Base-by-base conservation (phyloP, 805 yeast genomes). In the Candida piceae region DNA sequence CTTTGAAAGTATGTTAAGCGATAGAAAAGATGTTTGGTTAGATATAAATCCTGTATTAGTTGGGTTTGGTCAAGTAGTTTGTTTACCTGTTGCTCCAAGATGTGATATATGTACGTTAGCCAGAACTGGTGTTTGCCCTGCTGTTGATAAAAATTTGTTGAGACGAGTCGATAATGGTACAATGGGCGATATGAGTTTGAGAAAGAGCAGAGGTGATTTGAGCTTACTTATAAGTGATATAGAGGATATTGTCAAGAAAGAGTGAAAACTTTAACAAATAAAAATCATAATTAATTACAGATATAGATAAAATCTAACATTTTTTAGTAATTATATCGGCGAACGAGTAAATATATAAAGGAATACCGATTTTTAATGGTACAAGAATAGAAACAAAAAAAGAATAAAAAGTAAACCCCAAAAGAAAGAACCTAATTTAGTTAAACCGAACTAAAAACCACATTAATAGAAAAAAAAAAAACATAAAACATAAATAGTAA, bases 21-120 rank as follows among this genome's bases (percentile, higher is more conserved):
- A 56, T 30, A 45, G 51, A 31, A 59, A 53, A 31, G 76, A 76
- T 23, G 68, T 75, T 31, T 89, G 97, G 97, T 66, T 69, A 9
- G 95, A 85, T 39, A 78, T 90, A 28, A 89, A 89, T 55, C 95
- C 95, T 1, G 58, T 83, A 8, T 59, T 90, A 6, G 97, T 89
- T 7, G 97, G 97, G 4, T 89, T 88, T 66, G 97, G 97, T 10
- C 97, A 89, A 57, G 79, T 81, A 0, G 72, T 89, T 3, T 89
- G 97, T 55, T 71, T 78, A 8, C 84, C 95, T 0, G 69, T 80
- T 37, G 78, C 79, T 4, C 57, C 71, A 10, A 69, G 82, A 42
- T 87, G 96, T 59, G 89, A 81, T 50, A 46, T 80, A 6, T 87
- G 96, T 49, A 52, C 72, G 4, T 60, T 80, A 49, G 76, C 73